Evolutionary conservation across 768 basidiomycete genomes (phyloP), one percentile per base, ranked within the genome.

Genomic region (Suillus hirtellus): DNA sequence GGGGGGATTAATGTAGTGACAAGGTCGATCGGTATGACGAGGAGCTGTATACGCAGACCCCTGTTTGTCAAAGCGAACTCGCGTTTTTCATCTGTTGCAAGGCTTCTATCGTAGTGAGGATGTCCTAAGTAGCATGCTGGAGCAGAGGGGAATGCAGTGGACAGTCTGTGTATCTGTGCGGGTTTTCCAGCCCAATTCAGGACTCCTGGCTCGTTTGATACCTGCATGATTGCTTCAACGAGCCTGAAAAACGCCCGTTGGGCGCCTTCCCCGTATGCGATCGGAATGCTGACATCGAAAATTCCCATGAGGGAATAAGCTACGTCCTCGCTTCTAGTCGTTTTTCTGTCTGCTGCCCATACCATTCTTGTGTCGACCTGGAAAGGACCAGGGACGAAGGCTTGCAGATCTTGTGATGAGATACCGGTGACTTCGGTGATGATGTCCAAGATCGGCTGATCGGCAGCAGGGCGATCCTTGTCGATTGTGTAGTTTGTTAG

Each of bases 231-330:
- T 14, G 46, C 46, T 47, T 24, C 46, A 24, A 47, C 21, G 24
- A 47, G 46, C 46, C 46, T 47, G 46, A 24, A 47, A 47, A 47
- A 47, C 2, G 46, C 46, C 7, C 46, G 46, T 47, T 47, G 46
- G 46, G 46, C 21, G 12, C 46, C 46, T 47, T 47, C 46, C n/a
- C 46, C 46, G 12, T 47, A 47, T 24, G 46, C 21, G 21, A 47
- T 47, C 7, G 46, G 46, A 47, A 47, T 47, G 21, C 46, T 24
- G 12, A 47, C 46, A 47, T 47, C 46, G 10, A 47, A 47, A 21
- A 47, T 47, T 24, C 46, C 46, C 46, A 47, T 47, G 21, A 47
- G 46, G 21, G 46, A 47, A 24, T 47, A 47, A 47, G 46, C 46
- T 47, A 47, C 21, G 21, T 47, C 46, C 21, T 47, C 46, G 46